Evolutionary conservation across 495 filamentous ascomycete genomes (phyloP).

Genomic region (Glutinoglossum americanum): DNA sequence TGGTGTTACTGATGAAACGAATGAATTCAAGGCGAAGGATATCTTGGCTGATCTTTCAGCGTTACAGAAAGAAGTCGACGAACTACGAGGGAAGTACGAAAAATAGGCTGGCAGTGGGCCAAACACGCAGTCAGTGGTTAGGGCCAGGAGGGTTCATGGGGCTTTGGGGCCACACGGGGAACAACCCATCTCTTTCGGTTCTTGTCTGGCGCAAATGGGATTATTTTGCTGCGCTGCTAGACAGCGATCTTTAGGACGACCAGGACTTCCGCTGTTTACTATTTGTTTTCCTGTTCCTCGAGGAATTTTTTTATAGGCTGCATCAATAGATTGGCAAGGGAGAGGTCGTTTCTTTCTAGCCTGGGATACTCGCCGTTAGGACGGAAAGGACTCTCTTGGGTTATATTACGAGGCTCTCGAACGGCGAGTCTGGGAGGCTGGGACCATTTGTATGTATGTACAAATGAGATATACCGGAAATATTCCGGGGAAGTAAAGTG

Average conservation of each 20-base stretch:
- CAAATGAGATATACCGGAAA: neutral
- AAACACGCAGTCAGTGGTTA: neutral
- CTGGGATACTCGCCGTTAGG: neutral
- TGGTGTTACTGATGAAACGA: neutral
- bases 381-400: neutral
- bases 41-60: conserved; percentile 45
- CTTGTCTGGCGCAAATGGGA: neutral
- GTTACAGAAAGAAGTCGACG: conserved; percentile 53
- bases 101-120: neutral
- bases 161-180: neutral
- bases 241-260: neutral
- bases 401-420: neutral
- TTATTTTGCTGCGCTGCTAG: neutral
- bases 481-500: neutral
- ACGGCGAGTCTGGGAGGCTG: neutral
- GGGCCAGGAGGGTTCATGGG: neutral
- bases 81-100: conserved; percentile 34
- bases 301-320: neutral
- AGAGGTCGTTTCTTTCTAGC: neutral
- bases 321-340: neutral
- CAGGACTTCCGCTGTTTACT: neutral
- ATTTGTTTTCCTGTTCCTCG: neutral
- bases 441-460: neutral
- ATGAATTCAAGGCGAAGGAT: conserved; percentile 10
- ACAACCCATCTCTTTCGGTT: neutral